Base-by-base conservation (phyloP, 768 basidiomycete genomes). In the Kwoniella europaea region DNA sequence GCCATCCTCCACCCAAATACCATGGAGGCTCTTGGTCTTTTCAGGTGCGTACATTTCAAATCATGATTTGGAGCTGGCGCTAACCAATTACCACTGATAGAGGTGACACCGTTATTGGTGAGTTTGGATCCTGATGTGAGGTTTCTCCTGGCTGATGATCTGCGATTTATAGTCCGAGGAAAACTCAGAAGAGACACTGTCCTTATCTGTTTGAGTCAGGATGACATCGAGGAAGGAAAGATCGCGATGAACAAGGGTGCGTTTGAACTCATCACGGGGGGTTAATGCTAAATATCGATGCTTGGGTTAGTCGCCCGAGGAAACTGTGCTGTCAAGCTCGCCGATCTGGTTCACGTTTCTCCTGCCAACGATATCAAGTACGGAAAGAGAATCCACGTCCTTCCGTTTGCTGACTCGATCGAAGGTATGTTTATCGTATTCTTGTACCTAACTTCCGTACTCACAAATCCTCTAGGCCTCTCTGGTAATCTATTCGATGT, bases 401-500 rank as follows among this genome's bases (percentile, higher is more conserved):
- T 99, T 16, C 97, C 97, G 1, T 98, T 99, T 81, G 97, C 98
- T 79, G 97, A 99, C 86, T 98, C 97, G 6, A 86, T 98, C 71
- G 97, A 99, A 86, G 97, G 96, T 85, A 50, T 52, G 83, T 69
- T 10, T 46, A 46, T 16, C 16, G 10, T 46, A 16, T 46, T 18
- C 46, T 35, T 9, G 7, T 35, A 35, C 35, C 0, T 9, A 35
- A 35, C 35, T 35, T 9, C 7, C 35, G 7, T 35, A 67, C 24
- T 24, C 18, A 22, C 35, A 1, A 35, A 4, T 43, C 18, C 67
- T 42, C 9, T 22, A 85, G 84, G 86, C 76, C 88, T 99, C 63
- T 95, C 93, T 76, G 97, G 97, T 46, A 98, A 99, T 86, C 89
- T 99, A 76, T 99, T 98, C 80, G 97, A 99, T 80, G 96, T 98